Evolutionary conservation across 129 eudicot genomes (phyloP).

Genomic region (Tagetes patula): DNA sequence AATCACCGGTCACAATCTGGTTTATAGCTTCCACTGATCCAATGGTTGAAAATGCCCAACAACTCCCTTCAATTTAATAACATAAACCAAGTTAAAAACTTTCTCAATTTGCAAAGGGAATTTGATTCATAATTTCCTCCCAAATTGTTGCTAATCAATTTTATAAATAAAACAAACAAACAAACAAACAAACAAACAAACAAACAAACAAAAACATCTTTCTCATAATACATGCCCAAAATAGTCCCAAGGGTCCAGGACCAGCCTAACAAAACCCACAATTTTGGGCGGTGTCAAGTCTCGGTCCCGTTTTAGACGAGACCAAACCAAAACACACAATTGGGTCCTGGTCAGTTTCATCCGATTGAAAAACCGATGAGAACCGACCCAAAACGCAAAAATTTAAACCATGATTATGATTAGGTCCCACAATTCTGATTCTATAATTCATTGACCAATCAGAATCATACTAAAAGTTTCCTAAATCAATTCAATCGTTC

Average conservation of each 20-base stretch:
- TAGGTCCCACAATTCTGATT: slow-evolving; percentile 12
- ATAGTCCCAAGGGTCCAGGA: no score
- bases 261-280: no score
- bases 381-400: no score
- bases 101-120: not conserved
- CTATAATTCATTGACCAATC: slow-evolving; percentile 10
- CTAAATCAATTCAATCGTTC: not conserved
- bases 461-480: not conserved
- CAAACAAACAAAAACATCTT: not conserved
- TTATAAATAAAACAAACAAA: not conserved
- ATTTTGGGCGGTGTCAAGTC: no score
- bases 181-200: no score
- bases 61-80: slow-evolving; percentile 48
- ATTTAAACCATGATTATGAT: no score
- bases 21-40: slow-evolving; percentile 55
- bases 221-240: no score
- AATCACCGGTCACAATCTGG: slow-evolving; percentile 50
- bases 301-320: no score
- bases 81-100: not conserved
- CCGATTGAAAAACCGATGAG: no score
- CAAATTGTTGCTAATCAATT: not conserved
- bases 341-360: no score
- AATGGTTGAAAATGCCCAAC: slow-evolving; percentile 64
- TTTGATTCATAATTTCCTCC: not conserved
- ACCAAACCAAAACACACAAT: no score